Percentiles rank a stretch among this genome's conserved stretches.
phyloP scores from a whole-genome alignment of 164 flowering plant genomes.

The Dillenia suffruticosa region DNA sequence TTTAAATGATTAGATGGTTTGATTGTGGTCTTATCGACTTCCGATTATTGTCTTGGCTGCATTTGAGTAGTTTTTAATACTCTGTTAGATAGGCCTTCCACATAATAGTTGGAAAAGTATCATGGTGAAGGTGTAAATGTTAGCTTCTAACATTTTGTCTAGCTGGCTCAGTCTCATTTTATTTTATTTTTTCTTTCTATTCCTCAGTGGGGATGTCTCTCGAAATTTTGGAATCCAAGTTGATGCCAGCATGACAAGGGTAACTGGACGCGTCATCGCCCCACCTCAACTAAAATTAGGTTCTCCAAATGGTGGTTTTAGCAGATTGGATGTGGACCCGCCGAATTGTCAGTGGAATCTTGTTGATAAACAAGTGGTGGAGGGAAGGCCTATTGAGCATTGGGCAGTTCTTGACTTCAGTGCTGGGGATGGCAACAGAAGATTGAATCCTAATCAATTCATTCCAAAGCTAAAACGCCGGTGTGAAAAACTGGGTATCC shows the following conservation, averaged over 20 bases:
- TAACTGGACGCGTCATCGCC: conserved; percentile 48
- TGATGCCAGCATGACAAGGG: conserved; percentile 42
- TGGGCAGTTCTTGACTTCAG: conserved; percentile 65
- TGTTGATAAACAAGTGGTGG: conserved; percentile 29
- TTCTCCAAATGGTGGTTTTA: conserved; percentile 11
- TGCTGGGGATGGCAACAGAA: not conserved
- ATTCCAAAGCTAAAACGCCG: conserved; percentile 23
- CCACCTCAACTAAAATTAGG: conserved; percentile 57
- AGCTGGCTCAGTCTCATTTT: too few species aligned
- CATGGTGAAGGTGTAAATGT: too few species aligned
- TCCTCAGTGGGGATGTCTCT: conserved; percentile 28
- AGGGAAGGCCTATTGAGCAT: conserved; percentile 31
- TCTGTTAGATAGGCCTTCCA: too few species aligned
- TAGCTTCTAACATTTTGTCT: too few species aligned
- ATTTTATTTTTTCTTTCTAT: not conserved
- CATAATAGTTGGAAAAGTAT: too few species aligned
- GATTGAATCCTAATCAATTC: conserved; percentile 21
- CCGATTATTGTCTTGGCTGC: too few species aligned
- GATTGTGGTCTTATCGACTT: too few species aligned
- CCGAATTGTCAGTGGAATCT: conserved; percentile 76
- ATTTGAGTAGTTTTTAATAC: too few species aligned
- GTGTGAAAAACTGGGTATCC: conserved; percentile 34
- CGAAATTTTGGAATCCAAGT: conserved; percentile 45
- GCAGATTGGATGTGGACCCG: conserved; percentile 18
- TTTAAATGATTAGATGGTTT: too few species aligned